Evolutionary conservation across 2,329 filamentous ascomycete genomes (phyloP), one percentile per base, ranked within the genome.

Genomic region (Myrmaecium sp.): DNA sequence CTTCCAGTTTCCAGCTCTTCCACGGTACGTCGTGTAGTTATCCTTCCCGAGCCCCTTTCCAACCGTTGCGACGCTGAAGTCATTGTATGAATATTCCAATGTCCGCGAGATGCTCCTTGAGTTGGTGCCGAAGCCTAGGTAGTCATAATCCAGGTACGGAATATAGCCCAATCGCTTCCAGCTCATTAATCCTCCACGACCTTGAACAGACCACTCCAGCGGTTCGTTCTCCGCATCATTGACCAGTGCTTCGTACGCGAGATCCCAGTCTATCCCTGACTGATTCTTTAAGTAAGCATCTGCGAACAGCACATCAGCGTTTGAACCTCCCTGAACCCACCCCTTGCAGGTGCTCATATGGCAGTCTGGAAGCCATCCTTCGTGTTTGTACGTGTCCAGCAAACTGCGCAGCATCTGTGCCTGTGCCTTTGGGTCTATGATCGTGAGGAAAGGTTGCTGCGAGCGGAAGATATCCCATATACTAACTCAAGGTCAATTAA

Each of bases 271-370:
- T 14, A 53, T 44, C 3, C 64, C 44, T 0, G 50, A 55, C 5
- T 80, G 53, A 3, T 73, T 70, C 43, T 83, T 83, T 18, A 80
- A 35, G 33, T 66, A 81, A 0, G 69, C 70, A 38, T 83, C 77
- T 0, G 70, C 68, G 3, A 83, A 51, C 0, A 83, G 60, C 10
- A 74, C 63, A 39, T 83, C 77, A 3, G 77, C 76, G 32, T 82
- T 81, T 0, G 73, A 79, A 0, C 77, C 78, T 7, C 77, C 75
- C 52, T 82, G 77, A 0, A 76, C 82, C 40, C 65, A 74, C 0
- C 77, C 77, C 42, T 75, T 77, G 44, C 67, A 77, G 2, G 81
- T 58, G n/a, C 64, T 71, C 76, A 82, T 82, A 18, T 74, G 69
- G 35, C 76, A 82, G 40, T 83, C 78, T 0, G 77, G 77, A 1